phyloP scores from a whole-genome alignment of 1,284 basidiomycete genomes.

The Hymenochaete sp. region DNA sequence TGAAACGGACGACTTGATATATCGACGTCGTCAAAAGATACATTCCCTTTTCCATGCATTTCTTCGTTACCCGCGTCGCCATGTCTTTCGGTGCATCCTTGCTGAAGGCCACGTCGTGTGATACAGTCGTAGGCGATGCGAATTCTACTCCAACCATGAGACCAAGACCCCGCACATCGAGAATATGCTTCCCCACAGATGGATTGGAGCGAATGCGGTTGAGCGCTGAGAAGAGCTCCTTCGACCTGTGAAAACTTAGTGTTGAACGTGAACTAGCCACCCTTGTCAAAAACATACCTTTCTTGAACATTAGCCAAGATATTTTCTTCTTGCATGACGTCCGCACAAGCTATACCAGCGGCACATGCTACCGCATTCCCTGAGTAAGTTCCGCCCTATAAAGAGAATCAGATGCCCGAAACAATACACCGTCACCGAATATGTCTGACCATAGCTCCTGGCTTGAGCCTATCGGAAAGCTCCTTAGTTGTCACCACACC shows the following conservation, averaged over 20 bases:
- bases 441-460: constrained; percentile 67
- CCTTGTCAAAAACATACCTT: constrained; percentile 35
- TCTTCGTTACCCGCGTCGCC: constrained; percentile 67
- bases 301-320: constrained; percentile 71
- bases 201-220: constrained; percentile 46
- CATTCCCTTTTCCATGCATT: constrained; percentile 78
- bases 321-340: constrained; percentile 71
- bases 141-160: constrained; percentile 83
- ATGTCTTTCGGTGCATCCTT: constrained; percentile 50
- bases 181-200: constrained; percentile 44
- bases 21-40: constrained; percentile 73
- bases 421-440: neutral
- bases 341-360: constrained; percentile 73
- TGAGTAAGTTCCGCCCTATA: constrained; percentile 80
- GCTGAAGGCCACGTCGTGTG: constrained; percentile 34
- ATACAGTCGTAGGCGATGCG: constrained; percentile 44
- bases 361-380: constrained; percentile 88
- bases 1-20: constrained; percentile 76
- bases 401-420: constrained; percentile 3
- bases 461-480: constrained; percentile 70
- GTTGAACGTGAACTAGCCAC: constrained; percentile 11
- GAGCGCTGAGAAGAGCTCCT: constrained; percentile 62
- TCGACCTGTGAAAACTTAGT: constrained; percentile 40
- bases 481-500: constrained; percentile 79
- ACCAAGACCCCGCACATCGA: constrained; percentile 72